phyloP scores from a whole-genome alignment of 2,329 filamentous ascomycete genomes.

The Neofusicoccum kwambonambiense region DNA sequence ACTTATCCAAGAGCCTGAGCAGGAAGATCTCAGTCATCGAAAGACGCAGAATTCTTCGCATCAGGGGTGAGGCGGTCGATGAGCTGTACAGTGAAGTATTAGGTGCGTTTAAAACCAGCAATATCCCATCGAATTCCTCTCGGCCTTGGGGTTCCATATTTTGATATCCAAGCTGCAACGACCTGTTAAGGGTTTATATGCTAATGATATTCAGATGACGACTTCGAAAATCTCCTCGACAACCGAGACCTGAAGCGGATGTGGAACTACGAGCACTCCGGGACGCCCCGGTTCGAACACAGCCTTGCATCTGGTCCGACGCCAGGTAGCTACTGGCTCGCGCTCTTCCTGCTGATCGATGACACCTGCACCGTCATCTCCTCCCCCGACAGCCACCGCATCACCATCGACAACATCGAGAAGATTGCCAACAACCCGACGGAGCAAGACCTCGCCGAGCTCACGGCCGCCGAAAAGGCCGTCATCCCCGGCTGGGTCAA shows the following conservation, averaged over 20 bases:
- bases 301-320: not conserved
- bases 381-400: slow-evolving; percentile 6
- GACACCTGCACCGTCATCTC: slow-evolving; percentile 14
- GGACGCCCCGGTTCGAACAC: not conserved
- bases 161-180: too few species aligned
- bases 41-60: slow-evolving; percentile 1
- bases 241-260: slow-evolving; percentile 14
- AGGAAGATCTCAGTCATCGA: slow-evolving; percentile 12
- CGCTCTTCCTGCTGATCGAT: slow-evolving; percentile 8
- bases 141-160: too few species aligned
- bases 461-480: slow-evolving; percentile 6
- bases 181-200: too few species aligned
- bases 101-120: not conserved
- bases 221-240: slow-evolving; percentile 7
- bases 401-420: not conserved
- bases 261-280: slow-evolving; percentile 16
- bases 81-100: not conserved
- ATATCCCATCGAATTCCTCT: too few species aligned
- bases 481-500: slow-evolving; percentile 16
- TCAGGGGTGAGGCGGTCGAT: slow-evolving; percentile 8
- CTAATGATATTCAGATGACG: not conserved
- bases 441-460: slow-evolving; percentile 6
- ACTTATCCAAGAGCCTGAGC: slow-evolving; percentile 8
- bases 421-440: slow-evolving; percentile 1
- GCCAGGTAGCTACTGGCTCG: slow-evolving; percentile 13